Base-by-base conservation (phyloP, 1,284 basidiomycete species). In the Boletus mariae region DNA sequence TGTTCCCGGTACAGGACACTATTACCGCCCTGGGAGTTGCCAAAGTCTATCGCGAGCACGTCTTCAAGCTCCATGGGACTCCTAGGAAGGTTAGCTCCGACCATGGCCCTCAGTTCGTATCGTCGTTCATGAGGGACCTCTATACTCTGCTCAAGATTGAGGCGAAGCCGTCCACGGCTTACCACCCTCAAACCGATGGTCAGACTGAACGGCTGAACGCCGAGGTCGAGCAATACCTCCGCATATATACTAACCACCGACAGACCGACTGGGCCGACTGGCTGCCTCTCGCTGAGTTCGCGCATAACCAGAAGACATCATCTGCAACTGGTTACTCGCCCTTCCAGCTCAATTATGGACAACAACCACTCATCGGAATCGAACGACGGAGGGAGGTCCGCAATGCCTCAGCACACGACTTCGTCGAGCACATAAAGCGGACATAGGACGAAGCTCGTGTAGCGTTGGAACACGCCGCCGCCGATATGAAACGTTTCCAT, bases 101-200 rank as follows among this genome's bases (percentile, higher is more conserved):
- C 50, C 29, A 68, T 28, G 76, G 75, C 1, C 53, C 66, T 0
- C 63, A 69, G 40, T 79, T 78, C 48, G 55, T 66, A 0, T 63
- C 68, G 0, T 51, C 59, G 13, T 68, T 75, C 20, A 71, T 68
- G 49, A 26, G 49, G 12, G 65, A 65, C 25, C 55, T 73, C 0
- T 61, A 59, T 4, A 12, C n/a, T 5, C n/a, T 37, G 0, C 35
- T 37, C 9, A n/a, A 37, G 4, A 37, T 37, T 5, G 5, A n/a
- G 7, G n/a, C 35, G 1, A 37, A 37, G 2, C 35, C 35, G 3
- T 37, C n/a, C 3, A 17, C 35, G 2, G 35, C n/a, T 0, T 71
- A 70, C 32, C 69, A 74, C 42, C 72, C 68, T 0, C 62, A 76
- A 45, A 75, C 65, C 0, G 66, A 73, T 49, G 65, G 73, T 0